These are phyloP conservation scores for Macaranga tanarius DNA, from an alignment of 441 rosid species.

Conservation along the genomic window DNA sequence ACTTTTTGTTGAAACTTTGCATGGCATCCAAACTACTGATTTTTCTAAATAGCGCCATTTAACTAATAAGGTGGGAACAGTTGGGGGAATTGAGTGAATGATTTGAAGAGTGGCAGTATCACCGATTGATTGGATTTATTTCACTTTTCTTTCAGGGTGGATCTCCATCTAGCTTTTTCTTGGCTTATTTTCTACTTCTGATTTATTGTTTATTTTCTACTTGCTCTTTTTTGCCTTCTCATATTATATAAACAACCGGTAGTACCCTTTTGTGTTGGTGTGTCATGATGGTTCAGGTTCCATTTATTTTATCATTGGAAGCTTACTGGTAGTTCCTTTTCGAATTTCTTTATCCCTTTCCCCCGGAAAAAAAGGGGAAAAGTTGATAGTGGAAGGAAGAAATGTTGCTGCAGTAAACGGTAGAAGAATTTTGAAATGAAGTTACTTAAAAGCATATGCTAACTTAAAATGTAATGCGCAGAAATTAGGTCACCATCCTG, in stretches of 20 bases:
- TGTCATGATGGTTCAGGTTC: background rate
- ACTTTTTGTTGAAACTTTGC: background rate
- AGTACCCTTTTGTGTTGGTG: background rate
- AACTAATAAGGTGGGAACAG: background rate
- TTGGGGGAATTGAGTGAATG: background rate
- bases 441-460: background rate
- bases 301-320: background rate
- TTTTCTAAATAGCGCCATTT: background rate
- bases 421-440: background rate
- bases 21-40: background rate
- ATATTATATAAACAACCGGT: background rate
- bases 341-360: background rate
- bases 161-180: background rate
- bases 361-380: background rate
- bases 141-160: background rate
- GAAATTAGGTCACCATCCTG: background rate
- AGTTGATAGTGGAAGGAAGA: background rate
- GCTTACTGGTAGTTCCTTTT: background rate
- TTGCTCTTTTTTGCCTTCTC: background rate
- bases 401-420: background rate
- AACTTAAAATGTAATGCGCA: background rate
- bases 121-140: background rate
- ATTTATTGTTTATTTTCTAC: no score
- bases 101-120: background rate
- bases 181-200: no score